Evolutionary conservation across 495 filamentous ascomycete species (phyloP).

Genomic region (Podospora pseudocomata): DNA sequence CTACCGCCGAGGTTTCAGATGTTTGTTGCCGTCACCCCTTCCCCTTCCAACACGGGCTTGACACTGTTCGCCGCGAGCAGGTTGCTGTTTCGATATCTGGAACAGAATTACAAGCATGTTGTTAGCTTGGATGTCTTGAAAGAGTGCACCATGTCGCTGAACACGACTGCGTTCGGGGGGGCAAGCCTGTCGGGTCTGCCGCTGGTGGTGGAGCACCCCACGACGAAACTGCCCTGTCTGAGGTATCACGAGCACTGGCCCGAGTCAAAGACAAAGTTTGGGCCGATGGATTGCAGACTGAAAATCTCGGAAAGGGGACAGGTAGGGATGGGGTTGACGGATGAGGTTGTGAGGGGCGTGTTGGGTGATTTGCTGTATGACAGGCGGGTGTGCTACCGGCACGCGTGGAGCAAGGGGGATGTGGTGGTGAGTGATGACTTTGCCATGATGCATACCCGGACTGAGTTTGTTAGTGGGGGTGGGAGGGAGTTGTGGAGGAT

Average conservation of each 20-base stretch:
- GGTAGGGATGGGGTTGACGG: conserved; percentile 22
- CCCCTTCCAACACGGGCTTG: conserved; percentile 37
- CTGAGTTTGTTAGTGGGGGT: conserved; percentile 40
- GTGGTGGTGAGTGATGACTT: conserved; percentile 54
- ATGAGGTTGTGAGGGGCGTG: conserved; percentile 18
- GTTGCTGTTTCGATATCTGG: conserved; percentile 49
- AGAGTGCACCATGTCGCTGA: background rate
- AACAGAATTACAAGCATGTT: conserved; percentile 19
- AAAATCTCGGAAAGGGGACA: background rate
- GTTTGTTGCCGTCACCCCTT: conserved; percentile 13
- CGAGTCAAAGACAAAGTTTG: conserved; percentile 46
- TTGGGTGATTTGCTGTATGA: conserved; percentile 46
- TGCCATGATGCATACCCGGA: conserved; percentile 51
- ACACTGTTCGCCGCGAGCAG: conserved; percentile 53
- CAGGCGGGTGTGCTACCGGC: conserved; percentile 45
- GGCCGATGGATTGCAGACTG: conserved; percentile 10
- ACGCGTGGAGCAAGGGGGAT: conserved; percentile 54
- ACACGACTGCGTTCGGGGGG: background rate
- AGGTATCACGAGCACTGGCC: conserved; percentile 57
- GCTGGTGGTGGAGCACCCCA: conserved; percentile 48
- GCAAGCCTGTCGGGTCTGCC: conserved; percentile 41
- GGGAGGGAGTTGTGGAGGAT: conserved; percentile 52
- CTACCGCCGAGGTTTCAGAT: background rate
- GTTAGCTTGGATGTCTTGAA: conserved; percentile 8
- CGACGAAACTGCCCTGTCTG: conserved; percentile 42